Percentiles rank a stretch among this genome's conserved stretches.
phyloP scores from a whole-genome alignment of 2,329 filamentous ascomycete genomes.

The Cladosporium austrohemisphaericum region DNA sequence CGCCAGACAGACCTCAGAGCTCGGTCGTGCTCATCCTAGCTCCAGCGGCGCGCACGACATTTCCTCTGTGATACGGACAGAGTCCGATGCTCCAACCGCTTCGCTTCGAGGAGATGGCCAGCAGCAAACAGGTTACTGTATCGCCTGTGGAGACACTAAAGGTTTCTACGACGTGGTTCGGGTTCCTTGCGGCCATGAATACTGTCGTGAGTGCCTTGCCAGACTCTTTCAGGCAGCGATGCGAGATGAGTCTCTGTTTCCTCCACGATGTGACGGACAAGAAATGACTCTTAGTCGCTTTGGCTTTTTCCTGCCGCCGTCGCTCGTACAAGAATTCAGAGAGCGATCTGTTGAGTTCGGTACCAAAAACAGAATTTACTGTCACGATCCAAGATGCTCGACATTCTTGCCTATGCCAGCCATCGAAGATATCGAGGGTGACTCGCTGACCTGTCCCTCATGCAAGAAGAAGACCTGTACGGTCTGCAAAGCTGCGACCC shows the following conservation, averaged over 20 bases:
- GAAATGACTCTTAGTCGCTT: constrained; percentile 38
- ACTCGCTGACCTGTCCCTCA: constrained; percentile 39
- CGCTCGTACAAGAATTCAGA: constrained; percentile 38
- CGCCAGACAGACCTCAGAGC: too few relatives aligned
- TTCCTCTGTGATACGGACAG: constrained; percentile 3
- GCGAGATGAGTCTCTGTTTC: constrained; percentile 52
- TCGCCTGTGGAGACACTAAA: constrained; percentile 30
- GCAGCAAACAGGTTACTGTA: constrained; percentile 19
- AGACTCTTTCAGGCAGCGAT: constrained; percentile 44
- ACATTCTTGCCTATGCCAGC: constrained; percentile 42
- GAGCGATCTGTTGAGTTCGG: constrained; percentile 49
- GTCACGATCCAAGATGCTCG: constrained; percentile 43
- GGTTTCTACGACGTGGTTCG: constrained; percentile 28
- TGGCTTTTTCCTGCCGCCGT: constrained; percentile 34
- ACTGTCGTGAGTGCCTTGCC: constrained; percentile 50
- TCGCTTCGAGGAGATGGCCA: constrained; percentile 14
- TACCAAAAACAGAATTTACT: constrained; percentile 51
- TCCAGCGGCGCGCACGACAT: not conserved
- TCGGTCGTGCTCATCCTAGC: too few relatives aligned
- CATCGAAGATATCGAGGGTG: constrained; percentile 25
- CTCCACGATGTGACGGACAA: constrained; percentile 51
- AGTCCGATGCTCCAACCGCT: constrained; percentile 23
- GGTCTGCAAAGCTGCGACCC: constrained; percentile 47
- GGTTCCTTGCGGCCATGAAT: constrained; percentile 42
- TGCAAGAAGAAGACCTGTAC: constrained; percentile 49